phyloP scores from a whole-genome alignment of 164 flowering plant species.

The Pachysandra terminalis region DNA sequence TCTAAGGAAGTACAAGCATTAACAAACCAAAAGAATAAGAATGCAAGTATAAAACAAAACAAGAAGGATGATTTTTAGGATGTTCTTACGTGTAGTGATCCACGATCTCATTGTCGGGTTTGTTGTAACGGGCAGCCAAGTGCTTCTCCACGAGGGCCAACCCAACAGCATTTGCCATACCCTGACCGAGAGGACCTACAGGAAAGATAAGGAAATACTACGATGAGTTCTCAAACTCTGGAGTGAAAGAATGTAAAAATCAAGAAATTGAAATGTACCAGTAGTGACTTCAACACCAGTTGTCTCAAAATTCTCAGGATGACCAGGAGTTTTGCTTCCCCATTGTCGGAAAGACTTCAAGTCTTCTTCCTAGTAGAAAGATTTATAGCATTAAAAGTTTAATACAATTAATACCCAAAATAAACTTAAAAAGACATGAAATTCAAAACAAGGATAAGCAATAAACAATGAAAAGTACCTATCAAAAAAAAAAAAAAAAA shows the following conservation, averaged over 20 bases:
- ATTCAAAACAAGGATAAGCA: neutral
- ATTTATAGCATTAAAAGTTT: neutral
- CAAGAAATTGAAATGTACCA: constrained; percentile 40
- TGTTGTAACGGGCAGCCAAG: constrained; percentile 94
- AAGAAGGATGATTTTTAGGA: neutral
- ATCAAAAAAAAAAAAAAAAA: too few relatives aligned
- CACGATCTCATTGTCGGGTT: constrained; percentile 78
- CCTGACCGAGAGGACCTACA: constrained; percentile 98
- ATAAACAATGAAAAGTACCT: neutral
- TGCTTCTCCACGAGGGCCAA: constrained; percentile 98
- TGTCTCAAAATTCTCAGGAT: constrained; percentile 99
- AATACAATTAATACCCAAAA: too few relatives aligned
- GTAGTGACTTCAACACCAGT: constrained; percentile 99
- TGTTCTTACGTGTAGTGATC: constrained; percentile 93
- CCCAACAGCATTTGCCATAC: constrained; percentile 94
- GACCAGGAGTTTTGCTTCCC: constrained; percentile 98
- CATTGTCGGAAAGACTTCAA: constrained; percentile 93
- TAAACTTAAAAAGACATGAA: too few relatives aligned
- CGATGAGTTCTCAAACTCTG: neutral
- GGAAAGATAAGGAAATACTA: neutral
- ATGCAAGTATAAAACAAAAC: neutral
- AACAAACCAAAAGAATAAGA: constrained; percentile 4
- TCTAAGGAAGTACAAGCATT: constrained; percentile 25
- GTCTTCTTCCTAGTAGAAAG: constrained; percentile 67
- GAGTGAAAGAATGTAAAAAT: neutral